phyloP scores from a whole-genome alignment of 2,329 filamentous ascomycete genomes.

The Clarireedia hainanense region DNA sequence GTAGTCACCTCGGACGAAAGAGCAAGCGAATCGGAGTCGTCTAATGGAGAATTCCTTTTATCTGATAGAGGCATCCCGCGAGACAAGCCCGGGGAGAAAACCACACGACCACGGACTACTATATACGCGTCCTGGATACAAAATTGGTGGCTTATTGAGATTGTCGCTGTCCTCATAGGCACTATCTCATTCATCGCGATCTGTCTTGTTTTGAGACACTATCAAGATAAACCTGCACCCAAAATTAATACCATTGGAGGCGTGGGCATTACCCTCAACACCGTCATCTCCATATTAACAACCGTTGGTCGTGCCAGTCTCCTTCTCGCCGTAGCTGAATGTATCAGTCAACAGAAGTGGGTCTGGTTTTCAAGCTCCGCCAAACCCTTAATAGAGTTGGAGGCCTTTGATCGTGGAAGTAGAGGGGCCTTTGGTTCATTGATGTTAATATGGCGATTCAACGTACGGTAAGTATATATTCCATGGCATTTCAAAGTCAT shows the following conservation, averaged over 20 bases:
- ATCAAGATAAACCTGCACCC: not conserved
- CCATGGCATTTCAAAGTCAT: too few species aligned
- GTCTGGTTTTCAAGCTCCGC: not conserved
- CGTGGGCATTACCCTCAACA: not conserved
- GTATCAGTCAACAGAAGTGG: not conserved
- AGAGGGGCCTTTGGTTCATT: not conserved
- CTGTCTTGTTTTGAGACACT: not conserved
- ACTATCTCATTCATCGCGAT: not conserved
- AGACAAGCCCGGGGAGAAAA: too few species aligned
- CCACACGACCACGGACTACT: too few species aligned
- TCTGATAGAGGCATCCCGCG: too few species aligned
- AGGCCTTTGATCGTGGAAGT: not conserved
- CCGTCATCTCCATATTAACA: not conserved
- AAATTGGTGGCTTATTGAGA: not conserved
- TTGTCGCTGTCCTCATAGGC: not conserved
- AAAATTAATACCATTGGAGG: not conserved
- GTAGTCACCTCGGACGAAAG: too few species aligned
- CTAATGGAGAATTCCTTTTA: too few species aligned
- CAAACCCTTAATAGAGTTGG: not conserved
- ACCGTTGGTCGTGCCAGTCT: not conserved
- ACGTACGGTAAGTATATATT: not conserved
- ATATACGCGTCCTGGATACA: not conserved
- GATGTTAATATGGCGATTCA: not conserved
- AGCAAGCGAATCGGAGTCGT: too few species aligned
- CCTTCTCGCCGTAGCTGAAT: not conserved